Evolutionary conservation across 1,284 basidiomycete genomes (phyloP), one percentile per base, ranked within the genome.

Genomic region (Blastosporella zonata): DNA sequence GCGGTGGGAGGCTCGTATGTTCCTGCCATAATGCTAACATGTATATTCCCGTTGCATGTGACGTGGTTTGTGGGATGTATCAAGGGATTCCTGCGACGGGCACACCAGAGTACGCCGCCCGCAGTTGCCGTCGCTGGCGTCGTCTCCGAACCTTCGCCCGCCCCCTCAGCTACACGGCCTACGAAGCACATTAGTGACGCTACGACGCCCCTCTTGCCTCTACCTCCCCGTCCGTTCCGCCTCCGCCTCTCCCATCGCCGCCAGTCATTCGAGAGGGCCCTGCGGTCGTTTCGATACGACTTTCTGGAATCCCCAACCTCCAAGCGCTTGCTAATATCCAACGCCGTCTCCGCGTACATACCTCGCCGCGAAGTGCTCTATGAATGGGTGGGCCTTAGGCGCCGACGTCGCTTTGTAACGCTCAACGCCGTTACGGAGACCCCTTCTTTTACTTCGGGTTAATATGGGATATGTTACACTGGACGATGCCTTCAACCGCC

Each of bases 51-150:
- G 1, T 62, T 83, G 44, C 81, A 84, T 53, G 69, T 67, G 1
- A 59, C 66, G 27, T 83, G 81, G 81, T 82, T 82, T 65, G 53
- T 58, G 4, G 75, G 73, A 8, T 81, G 77, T 44, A 39, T 83
- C 35, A 68, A 64, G 43, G 78, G 80, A 0, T 78, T 81, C 54
- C 42, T 77, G 35, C 69, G 68, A 53, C 67, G 75, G 7, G 60
- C 62, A 8, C 55, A 56, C 12, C 37, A 55, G 43, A 28, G 38
- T 33, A 36, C 17, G 20, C 37, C 47, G 43, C 29, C 44, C 3
- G 15, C 58, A 8, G 37, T 55, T 43, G 45, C 47, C 8, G 51
- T 50, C 15, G 53, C 18, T 10, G 45, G 37, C 34, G 18, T 33
- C 12, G 28, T 27, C 25, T 27, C 22, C 2, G n/a, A 10, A 8